These are phyloP conservation scores for Ogataea minuta DNA, from an alignment of 805 yeast species.

Conservation along the genomic window DNA sequence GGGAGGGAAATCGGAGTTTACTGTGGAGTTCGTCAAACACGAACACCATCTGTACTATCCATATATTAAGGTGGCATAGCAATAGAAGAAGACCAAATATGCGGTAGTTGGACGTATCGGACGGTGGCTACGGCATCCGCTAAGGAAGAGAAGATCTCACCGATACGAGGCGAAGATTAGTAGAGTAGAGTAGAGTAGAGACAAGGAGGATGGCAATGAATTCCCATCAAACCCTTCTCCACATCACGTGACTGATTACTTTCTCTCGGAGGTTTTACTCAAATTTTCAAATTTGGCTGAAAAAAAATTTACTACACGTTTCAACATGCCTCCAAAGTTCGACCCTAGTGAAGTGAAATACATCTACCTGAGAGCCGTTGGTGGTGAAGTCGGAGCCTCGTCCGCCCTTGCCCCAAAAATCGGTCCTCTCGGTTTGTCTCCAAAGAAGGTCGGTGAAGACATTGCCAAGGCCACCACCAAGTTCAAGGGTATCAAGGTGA, in stretches of 20 bases:
- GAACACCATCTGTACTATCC: conserved; percentile 51
- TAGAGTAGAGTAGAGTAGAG: background rate
- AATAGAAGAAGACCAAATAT: background rate
- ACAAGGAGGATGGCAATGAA: background rate
- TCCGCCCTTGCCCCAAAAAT: conserved; percentile 99
- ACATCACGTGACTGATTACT: conserved; percentile 13
- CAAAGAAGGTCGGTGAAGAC: conserved; percentile 99
- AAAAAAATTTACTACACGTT: conserved; percentile 12
- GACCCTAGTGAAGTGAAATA: conserved; percentile 98
- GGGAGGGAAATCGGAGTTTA: conserved; percentile 7
- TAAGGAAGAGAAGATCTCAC: conserved; percentile 55
- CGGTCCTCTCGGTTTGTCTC: conserved; percentile 99
- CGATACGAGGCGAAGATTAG: conserved; percentile 36
- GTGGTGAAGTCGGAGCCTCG: conserved; percentile 99
- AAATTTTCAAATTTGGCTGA: conserved; percentile 6
- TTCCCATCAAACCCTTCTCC: conserved; percentile 4
- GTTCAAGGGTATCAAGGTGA: conserved; percentile 99
- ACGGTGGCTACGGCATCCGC: conserved; percentile 59
- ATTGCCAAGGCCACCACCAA: conserved; percentile 99
- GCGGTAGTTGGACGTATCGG: conserved; percentile 29
- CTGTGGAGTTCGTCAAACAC: conserved; percentile 30
- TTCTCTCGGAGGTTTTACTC: background rate
- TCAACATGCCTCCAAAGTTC: conserved; percentile 93
- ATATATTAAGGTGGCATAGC: conserved; percentile 24
- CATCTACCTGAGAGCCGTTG: conserved; percentile 99